These are phyloP conservation scores for Nakazawaea holstii DNA, from an alignment of 805 yeast genomes.

Conservation along the genomic window DNA sequence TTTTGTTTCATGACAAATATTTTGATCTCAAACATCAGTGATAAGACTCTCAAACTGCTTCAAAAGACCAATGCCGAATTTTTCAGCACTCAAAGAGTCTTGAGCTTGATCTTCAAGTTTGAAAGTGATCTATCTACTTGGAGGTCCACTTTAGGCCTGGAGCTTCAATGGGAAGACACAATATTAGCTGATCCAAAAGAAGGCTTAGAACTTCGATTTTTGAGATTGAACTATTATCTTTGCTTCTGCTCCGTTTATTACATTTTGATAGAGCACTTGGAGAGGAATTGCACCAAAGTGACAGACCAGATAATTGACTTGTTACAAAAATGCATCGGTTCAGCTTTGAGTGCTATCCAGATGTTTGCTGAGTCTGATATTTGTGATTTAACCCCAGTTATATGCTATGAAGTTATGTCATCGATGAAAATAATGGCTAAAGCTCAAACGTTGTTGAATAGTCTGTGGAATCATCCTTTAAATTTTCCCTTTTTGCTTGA, in stretches of 20 bases:
- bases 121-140: neutral
- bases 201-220: neutral
- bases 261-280: neutral
- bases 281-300: neutral
- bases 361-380: neutral
- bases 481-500: neutral
- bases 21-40: neutral
- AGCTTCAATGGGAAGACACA: neutral
- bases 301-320: neutral
- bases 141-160: neutral
- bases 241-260: neutral
- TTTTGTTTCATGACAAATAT: neutral
- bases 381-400: neutral
- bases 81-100: neutral
- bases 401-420: neutral
- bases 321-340: neutral
- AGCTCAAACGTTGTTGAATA: neutral
- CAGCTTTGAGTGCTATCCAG: neutral
- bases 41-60: neutral
- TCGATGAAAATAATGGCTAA: neutral
- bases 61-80: neutral
- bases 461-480: neutral
- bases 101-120: neutral
- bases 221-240: neutral
- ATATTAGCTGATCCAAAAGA: neutral